Evolutionary conservation across 176 grass and related monocot genomes (phyloP).

Genomic region (Oryza punctata): DNA sequence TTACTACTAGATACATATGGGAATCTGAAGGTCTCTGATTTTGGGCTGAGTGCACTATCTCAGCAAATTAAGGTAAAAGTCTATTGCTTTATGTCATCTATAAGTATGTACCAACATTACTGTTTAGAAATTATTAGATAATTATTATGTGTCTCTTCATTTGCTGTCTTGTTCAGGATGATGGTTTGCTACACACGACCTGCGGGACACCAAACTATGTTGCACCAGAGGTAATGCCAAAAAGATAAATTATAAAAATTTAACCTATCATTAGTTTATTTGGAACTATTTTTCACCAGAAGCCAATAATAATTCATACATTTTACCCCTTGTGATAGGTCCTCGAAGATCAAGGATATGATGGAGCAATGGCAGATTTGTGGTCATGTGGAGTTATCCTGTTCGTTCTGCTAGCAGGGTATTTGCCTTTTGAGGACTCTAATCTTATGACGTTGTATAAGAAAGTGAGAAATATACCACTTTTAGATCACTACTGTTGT

Average conservation of each 20-base stretch:
- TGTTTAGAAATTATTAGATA: not conserved
- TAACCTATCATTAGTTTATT: not conserved
- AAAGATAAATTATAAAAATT: not conserved
- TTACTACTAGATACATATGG: slow-evolving; percentile 76
- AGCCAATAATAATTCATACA: not conserved
- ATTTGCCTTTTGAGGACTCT: slow-evolving; percentile 97
- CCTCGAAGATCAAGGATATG: slow-evolving; percentile 94
- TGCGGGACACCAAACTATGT: slow-evolving; percentile 99
- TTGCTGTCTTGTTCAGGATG: slow-evolving; percentile 55
- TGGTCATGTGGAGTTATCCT: slow-evolving; percentile 99
- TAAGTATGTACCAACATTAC: not conserved
- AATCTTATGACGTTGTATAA: slow-evolving; percentile 97
- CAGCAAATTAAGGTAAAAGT: slow-evolving; percentile 81
- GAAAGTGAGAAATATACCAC: slow-evolving; percentile 60
- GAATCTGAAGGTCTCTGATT: slow-evolving; percentile 94
- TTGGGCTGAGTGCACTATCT: slow-evolving; percentile 87
- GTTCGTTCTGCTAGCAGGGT: slow-evolving; percentile 95
- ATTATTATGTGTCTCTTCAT: not conserved
- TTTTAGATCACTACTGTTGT: slow-evolving; percentile 15
- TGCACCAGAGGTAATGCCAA: slow-evolving; percentile 75
- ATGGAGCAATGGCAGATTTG: slow-evolving; percentile 92
- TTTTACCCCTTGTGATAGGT: slow-evolving; percentile 51
- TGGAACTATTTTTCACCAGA: not conserved
- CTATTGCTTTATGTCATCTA: not conserved
- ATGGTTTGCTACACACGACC: slow-evolving; percentile 94